These are phyloP conservation scores for Chaetomium sp. DNA, from an alignment of 2,329 filamentous ascomycete species.

Conservation along the genomic window DNA sequence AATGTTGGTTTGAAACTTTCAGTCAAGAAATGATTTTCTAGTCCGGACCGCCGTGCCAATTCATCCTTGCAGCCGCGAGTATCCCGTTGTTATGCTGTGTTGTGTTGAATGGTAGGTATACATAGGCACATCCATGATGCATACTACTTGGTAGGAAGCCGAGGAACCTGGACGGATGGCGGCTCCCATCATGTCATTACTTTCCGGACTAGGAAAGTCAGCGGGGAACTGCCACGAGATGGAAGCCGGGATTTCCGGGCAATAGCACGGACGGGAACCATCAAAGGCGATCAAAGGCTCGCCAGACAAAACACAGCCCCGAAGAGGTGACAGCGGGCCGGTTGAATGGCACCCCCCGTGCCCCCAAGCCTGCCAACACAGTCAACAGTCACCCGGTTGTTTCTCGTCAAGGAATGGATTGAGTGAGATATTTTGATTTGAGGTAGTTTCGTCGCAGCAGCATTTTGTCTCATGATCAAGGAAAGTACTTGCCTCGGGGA, in stretches of 20 bases:
- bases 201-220: background rate
- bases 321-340: slow-evolving; percentile 2
- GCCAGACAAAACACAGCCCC: slow-evolving; percentile 1
- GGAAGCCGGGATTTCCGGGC: background rate
- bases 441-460: background rate
- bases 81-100: background rate
- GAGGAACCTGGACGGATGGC: background rate
- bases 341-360: background rate
- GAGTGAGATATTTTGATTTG: background rate
- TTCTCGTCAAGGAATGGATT: background rate
- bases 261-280: background rate
- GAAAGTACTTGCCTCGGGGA: background rate
- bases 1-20: background rate
- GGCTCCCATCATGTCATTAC: background rate
- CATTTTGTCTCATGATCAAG: background rate
- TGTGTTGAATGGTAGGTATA: background rate
- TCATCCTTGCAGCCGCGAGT: background rate
- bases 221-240: background rate
- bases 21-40: background rate
- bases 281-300: background rate
- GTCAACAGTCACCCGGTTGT: background rate
- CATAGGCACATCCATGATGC: background rate
- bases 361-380: background rate
- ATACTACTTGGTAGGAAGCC: background rate
- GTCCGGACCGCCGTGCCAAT: too few species aligned